Conservation (phyloP, 495 filamentous ascomycete species). For the Penicillium salamii region DNA sequence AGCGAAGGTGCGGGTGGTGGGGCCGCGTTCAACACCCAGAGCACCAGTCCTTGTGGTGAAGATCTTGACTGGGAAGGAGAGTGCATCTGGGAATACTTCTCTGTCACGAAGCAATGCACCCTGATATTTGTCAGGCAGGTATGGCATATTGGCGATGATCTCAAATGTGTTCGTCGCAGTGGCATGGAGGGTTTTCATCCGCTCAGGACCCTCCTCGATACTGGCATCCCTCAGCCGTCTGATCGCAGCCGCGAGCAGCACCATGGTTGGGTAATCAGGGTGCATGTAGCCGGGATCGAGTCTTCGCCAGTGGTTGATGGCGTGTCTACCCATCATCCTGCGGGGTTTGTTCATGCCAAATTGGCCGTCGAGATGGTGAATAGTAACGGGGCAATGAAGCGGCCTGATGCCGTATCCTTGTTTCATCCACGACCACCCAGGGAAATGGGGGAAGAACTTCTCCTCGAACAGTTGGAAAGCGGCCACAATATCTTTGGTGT, state of each 20-base stretch:
- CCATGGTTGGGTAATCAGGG: conserved; percentile 53
- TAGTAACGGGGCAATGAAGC: conserved; percentile 22
- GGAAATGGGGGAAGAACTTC: conserved; percentile 71
- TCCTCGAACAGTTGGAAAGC: conserved; percentile 71
- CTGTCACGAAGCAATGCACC: conserved; percentile 32
- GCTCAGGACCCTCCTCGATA: conserved; percentile 24
- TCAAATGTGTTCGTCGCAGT: conserved; percentile 50
- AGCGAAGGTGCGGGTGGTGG: neutral
- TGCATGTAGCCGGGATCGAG: conserved; percentile 40
- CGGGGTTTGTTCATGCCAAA: conserved; percentile 15
- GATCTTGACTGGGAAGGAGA: neutral
- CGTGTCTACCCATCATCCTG: conserved; percentile 28
- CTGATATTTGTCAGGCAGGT: conserved; percentile 40
- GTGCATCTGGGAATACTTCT: conserved; percentile 12
- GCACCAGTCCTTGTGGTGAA: conserved; percentile 8
- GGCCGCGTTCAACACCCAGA: neutral
- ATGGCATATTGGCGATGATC: conserved; percentile 54
- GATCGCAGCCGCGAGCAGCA: conserved; percentile 50
- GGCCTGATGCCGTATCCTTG: conserved; percentile 31
- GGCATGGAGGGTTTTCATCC: conserved; percentile 31
- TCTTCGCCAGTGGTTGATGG: conserved; percentile 32
- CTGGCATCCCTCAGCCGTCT: conserved; percentile 39
- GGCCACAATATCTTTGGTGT: conserved; percentile 27
- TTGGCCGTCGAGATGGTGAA: conserved; percentile 26
- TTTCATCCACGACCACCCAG: conserved; percentile 59